A percentile compares a stretch with the other conserved stretches of the same genome.
phyloP scores from a whole-genome alignment of 257 asterid species.

The Lavandula angustifolia region DNA sequence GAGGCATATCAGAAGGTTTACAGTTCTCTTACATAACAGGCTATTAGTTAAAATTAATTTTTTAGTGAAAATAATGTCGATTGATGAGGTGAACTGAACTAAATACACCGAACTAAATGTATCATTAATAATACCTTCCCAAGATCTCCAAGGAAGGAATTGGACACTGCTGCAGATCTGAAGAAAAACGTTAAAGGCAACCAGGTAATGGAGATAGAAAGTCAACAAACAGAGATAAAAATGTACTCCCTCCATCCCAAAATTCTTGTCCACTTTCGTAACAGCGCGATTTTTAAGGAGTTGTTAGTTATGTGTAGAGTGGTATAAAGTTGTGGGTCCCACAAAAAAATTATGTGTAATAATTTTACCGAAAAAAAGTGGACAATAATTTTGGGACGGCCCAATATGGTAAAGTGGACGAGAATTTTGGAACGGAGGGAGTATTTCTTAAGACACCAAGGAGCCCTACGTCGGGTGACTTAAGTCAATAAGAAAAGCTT shows the following conservation, averaged over 20 bases:
- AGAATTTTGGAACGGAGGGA: too few species aligned
- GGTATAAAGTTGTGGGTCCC: too few species aligned
- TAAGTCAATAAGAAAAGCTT: constrained; percentile 39
- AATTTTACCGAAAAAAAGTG: too few species aligned
- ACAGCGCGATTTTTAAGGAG: too few species aligned
- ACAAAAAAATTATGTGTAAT: too few species aligned
- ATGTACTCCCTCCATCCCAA: too few species aligned
- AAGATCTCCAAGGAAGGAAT: constrained; percentile 93
- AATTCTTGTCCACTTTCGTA: too few species aligned
- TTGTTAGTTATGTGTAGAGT: too few species aligned
- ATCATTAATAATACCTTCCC: constrained; percentile 72
- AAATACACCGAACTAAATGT: background rate
- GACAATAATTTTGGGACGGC: too few species aligned
- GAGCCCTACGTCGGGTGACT: constrained; percentile 31
- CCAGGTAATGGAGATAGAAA: constrained; percentile 17
- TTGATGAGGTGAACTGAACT: constrained; percentile 16
- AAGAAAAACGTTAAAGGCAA: constrained; percentile 31
- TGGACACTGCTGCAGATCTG: constrained; percentile 93
- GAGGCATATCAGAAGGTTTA: background rate
- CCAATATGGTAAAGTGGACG: too few species aligned
- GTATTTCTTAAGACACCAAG: background rate
- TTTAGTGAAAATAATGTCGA: background rate
- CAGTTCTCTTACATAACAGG: background rate
- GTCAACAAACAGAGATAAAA: constrained; percentile 3
- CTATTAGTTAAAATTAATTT: background rate